phyloP scores from a whole-genome alignment of 1,139 yeast genomes.

The Starmera stellimalicola region DNA sequence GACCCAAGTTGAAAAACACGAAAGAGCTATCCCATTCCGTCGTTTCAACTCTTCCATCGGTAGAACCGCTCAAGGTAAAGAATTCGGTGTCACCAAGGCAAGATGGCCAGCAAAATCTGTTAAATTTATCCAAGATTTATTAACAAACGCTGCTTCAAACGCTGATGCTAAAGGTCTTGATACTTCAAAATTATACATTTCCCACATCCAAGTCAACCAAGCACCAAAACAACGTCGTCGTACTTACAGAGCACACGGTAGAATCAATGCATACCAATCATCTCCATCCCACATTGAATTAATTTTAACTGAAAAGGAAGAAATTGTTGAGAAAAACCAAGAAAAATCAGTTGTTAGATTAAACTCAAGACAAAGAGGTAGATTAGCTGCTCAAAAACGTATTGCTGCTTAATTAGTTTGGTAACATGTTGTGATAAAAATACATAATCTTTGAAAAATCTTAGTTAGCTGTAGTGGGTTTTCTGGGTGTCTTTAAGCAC shows the following conservation, averaged over 20 bases:
- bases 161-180: constrained; percentile 99
- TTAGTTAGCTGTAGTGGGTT: too few species aligned
- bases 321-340: constrained; percentile 87
- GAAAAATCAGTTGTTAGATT: constrained; percentile 77
- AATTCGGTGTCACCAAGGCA: constrained; percentile 99
- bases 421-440: too few species aligned
- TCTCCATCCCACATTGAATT: constrained; percentile 99
- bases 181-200: constrained; percentile 82
- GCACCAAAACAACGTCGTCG: constrained; percentile 99
- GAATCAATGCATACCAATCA: constrained; percentile 98
- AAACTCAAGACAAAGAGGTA: constrained; percentile 88
- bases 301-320: constrained; percentile 91
- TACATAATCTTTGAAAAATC: too few species aligned
- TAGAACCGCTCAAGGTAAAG: constrained; percentile 99
- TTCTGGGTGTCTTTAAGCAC: too few species aligned
- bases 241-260: constrained; percentile 99
- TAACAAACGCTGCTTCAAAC: constrained; percentile 97
- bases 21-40: constrained; percentile 99
- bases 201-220: constrained; percentile 99
- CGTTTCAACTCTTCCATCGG: constrained; percentile 95
- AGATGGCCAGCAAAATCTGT: constrained; percentile 99
- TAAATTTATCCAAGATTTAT: constrained; percentile 87
- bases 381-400: constrained; percentile 79
- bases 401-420: constrained; percentile 34
- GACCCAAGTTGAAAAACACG: constrained; percentile 93